These are phyloP conservation scores for Trametes maxima DNA, from an alignment of 768 basidiomycete species.

Conservation along the genomic window DNA sequence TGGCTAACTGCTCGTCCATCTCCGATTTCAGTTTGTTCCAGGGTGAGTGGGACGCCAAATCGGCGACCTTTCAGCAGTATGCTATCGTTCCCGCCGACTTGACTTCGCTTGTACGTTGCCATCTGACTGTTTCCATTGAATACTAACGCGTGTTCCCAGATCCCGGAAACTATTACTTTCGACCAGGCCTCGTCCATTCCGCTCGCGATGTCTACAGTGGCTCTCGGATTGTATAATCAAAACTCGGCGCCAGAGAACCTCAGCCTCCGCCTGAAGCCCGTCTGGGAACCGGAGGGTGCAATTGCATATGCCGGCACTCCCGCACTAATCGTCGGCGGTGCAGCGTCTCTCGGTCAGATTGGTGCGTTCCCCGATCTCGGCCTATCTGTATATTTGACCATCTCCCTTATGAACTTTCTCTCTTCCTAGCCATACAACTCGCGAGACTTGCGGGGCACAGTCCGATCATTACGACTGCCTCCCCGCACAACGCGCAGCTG, in stretches of 20 bases:
- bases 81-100: slow-evolving; percentile 28
- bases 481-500: slow-evolving; percentile 22
- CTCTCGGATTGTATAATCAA: neutral
- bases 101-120: slow-evolving; percentile 19
- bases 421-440: slow-evolving; percentile 26
- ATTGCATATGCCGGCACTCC: neutral
- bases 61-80: slow-evolving; percentile 32
- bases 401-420: neutral
- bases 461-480: slow-evolving; percentile 33
- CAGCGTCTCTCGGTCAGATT: slow-evolving; percentile 5
- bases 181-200: slow-evolving; percentile 37
- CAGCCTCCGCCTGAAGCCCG: slow-evolving; percentile 11
- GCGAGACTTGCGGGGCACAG: slow-evolving; percentile 26
- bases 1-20: neutral
- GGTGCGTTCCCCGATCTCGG: neutral
- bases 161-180: slow-evolving; percentile 33
- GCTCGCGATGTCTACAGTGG: slow-evolving; percentile 22
- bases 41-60: slow-evolving; percentile 8
- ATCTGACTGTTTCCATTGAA: neutral
- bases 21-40: slow-evolving; percentile 21
- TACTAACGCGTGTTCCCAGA: slow-evolving; percentile 3
- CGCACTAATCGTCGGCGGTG: slow-evolving; percentile 11
- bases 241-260: neutral
- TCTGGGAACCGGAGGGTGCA: slow-evolving; percentile 9
- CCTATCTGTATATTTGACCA: no score